Evolutionary conservation across 345 rosid genomes (phyloP).

Genomic region (Pistacia atlantica): DNA sequence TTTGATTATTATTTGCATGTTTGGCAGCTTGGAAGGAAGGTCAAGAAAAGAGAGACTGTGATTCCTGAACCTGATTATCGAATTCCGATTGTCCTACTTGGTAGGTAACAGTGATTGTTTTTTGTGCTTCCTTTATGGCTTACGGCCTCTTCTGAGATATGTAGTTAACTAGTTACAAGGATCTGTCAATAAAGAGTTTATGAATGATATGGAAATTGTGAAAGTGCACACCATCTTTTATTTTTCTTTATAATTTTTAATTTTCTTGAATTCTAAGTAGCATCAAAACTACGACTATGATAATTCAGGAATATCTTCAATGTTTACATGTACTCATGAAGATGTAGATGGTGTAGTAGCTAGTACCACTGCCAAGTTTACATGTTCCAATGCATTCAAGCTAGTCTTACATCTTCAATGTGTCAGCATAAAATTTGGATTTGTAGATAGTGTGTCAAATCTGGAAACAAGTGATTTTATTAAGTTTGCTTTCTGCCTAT

Average conservation of each 20-base stretch:
- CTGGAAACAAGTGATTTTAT: not conserved
- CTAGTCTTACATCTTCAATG: not conserved
- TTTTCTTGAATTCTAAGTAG: not conserved
- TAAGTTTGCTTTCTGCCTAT: not conserved
- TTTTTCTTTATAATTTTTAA: not conserved
- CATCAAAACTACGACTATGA: not conserved
- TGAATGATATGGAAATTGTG: not conserved
- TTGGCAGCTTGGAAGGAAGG: conserved; percentile 54
- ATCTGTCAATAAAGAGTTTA: not conserved
- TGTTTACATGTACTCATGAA: not conserved
- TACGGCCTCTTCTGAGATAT: not conserved
- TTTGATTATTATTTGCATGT: conserved; percentile 12
- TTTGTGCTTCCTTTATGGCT: not conserved
- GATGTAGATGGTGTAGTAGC: not conserved
- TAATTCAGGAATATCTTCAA: not conserved
- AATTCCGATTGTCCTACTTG: conserved; percentile 58
- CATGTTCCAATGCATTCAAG: not conserved
- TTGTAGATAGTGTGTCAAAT: not conserved
- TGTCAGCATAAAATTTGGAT: not conserved
- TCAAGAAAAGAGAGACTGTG: conserved; percentile 50
- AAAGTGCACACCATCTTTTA: not conserved
- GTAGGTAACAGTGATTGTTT: conserved; percentile 27
- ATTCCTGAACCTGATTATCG: conserved; percentile 70
- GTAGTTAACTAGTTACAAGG: not conserved
- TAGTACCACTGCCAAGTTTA: not conserved